Conservation (phyloP, 2,329 filamentous ascomycete species). For the Ophiocordyceps camponoti-leonardi region DNA sequence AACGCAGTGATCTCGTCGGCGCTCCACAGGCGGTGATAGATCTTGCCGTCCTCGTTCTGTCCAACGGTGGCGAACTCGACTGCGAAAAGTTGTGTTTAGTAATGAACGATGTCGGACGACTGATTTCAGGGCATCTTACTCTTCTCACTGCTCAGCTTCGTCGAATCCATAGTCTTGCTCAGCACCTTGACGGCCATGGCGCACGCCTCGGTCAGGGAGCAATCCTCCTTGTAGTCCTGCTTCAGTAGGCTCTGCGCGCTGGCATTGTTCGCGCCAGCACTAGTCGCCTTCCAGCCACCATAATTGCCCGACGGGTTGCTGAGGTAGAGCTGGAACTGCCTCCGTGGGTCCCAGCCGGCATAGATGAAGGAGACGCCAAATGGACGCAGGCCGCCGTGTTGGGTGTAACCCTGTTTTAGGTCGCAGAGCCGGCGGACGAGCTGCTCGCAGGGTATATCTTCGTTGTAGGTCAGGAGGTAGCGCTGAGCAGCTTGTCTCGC, state of each 20-base stretch:
- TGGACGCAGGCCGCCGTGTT: constrained; percentile 92
- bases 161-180: constrained; percentile 99
- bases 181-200: constrained; percentile 95
- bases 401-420: constrained; percentile 97
- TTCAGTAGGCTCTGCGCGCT: constrained; percentile 93
- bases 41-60: constrained; percentile 84
- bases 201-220: constrained; percentile 87
- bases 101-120: constrained; percentile 4
- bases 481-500: constrained; percentile 91
- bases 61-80: constrained; percentile 98
- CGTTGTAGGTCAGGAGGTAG: constrained; percentile 98
- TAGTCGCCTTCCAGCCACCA: constrained; percentile 97
- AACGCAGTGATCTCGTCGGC: constrained; percentile 91
- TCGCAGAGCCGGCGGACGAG: constrained; percentile 93
- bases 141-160: constrained; percentile 97
- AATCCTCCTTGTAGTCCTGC: constrained; percentile 99
- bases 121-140: constrained; percentile 37
- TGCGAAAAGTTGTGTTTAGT: constrained; percentile 19
- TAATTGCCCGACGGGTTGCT: constrained; percentile 99
- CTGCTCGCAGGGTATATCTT: constrained; percentile 98
- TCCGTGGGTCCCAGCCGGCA: constrained; percentile 87
- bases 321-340: constrained; percentile 97
- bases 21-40: constrained; percentile 95
- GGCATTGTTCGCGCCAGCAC: constrained; percentile 93
- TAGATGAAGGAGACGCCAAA: constrained; percentile 99